phyloP scores from a whole-genome alignment of 2,329 filamentous ascomycete species.

The Fusarium solani-melongenae region DNA sequence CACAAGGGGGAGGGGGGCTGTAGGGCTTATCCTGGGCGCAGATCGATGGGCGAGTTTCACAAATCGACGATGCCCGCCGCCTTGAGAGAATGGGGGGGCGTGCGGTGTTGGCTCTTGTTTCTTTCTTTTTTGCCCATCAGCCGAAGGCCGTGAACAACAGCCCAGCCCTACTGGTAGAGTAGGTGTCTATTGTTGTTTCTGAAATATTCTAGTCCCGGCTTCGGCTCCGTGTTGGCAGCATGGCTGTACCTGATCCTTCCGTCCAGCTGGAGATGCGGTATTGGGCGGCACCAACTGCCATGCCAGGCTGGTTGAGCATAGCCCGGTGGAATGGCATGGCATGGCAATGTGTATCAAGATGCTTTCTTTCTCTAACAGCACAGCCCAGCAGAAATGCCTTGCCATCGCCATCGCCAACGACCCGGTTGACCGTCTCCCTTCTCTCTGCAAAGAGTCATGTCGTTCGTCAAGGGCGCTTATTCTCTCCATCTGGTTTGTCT shows the following conservation, averaged over 20 bases:
- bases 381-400: constrained; percentile 27
- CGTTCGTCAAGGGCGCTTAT: constrained; percentile 36
- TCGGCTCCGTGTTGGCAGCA: not conserved
- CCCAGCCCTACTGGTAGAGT: not conserved
- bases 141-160: constrained; percentile 4
- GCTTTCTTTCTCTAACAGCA: not conserved
- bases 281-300: not conserved
- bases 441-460: not conserved
- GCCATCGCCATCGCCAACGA: not conserved
- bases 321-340: not conserved
- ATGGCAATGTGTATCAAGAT: not conserved
- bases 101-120: constrained; percentile 20
- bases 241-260: constrained; percentile 4
- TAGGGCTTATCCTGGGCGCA: constrained; percentile 32
- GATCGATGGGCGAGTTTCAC: constrained; percentile 36
- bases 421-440: not conserved
- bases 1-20: constrained; percentile 1
- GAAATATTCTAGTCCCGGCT: not conserved
- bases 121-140: not conserved
- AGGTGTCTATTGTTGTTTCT: not conserved
- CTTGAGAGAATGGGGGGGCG: constrained; percentile 11
- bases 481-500: constrained; percentile 38
- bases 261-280: not conserved
- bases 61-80: constrained; percentile 1
- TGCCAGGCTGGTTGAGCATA: not conserved